Conservation (phyloP, 1,284 basidiomycete genomes). For the Ustilago nuda region DNA sequence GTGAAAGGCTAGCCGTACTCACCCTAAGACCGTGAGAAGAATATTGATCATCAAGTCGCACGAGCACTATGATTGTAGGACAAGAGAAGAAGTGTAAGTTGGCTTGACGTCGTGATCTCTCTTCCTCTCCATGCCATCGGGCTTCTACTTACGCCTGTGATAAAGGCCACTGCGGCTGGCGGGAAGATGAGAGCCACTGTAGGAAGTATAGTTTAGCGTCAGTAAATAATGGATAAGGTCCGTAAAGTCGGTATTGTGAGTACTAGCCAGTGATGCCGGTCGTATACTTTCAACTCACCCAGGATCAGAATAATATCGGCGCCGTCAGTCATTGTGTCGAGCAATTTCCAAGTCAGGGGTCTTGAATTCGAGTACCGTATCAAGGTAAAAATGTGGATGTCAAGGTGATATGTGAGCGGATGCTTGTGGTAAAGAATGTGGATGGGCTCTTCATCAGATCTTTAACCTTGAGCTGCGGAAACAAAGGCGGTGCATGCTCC, state of each 20-base stretch:
- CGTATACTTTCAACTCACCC: slow-evolving; percentile 21
- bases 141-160: slow-evolving; percentile 73
- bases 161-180: slow-evolving; percentile 75
- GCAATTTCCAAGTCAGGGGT: neutral
- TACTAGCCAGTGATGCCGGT: neutral
- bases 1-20: slow-evolving; percentile 3
- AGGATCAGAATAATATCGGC: slow-evolving; percentile 54
- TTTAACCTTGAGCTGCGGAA: neutral
- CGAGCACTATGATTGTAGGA: slow-evolving; percentile 42
- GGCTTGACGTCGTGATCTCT: neutral
- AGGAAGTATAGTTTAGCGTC: neutral
- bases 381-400: neutral
- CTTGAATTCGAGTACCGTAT: neutral
- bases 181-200: slow-evolving; percentile 77
- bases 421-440: neutral
- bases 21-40: slow-evolving; percentile 76
- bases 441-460: neutral
- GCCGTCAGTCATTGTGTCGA: slow-evolving; percentile 31
- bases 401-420: neutral
- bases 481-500: slow-evolving; percentile 1
- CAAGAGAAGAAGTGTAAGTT: neutral
- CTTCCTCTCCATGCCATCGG: neutral
- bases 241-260: neutral
- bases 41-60: slow-evolving; percentile 83
- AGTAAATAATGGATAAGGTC: no score